Evolutionary conservation across 2,329 filamentous ascomycete species (phyloP).

Genomic region (Helminthosporium solani): DNA sequence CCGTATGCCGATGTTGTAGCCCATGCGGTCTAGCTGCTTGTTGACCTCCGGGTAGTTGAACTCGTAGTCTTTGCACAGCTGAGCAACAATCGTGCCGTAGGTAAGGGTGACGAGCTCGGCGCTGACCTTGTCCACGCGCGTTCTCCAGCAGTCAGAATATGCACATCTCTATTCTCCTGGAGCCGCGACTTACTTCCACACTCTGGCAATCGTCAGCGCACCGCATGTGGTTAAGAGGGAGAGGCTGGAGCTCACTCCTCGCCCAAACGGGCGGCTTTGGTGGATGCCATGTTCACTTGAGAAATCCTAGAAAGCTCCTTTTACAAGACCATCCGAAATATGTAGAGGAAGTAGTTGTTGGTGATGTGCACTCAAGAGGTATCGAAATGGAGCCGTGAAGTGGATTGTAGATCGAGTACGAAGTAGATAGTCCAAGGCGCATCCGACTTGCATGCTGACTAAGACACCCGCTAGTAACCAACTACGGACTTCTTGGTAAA

Average conservation of each 20-base stretch:
- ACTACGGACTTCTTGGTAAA: no score
- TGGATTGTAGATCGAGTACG: constrained; percentile 6
- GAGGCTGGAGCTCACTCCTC: constrained; percentile 64
- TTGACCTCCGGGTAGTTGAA: constrained; percentile 94
- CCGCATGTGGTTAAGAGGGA: constrained; percentile 24
- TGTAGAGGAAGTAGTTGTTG: not conserved
- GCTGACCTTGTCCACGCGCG: constrained; percentile 95
- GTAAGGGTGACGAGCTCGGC: constrained; percentile 95
- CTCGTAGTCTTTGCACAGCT: constrained; percentile 95
- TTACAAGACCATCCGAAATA: not conserved
- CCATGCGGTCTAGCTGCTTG: constrained; percentile 98
- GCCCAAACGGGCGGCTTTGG: constrained; percentile 68
- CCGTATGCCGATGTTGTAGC: constrained; percentile 94
- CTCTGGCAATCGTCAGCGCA: constrained; percentile 55
- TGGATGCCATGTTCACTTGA: constrained; percentile 51
- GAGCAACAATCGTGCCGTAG: constrained; percentile 95
- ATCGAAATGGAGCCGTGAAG: constrained; percentile 19
- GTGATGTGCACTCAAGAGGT: not conserved
- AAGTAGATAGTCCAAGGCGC: constrained; percentile 5
- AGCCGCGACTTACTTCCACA: constrained; percentile 77
- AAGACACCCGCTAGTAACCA: no score
- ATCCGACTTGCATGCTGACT: constrained; percentile 5
- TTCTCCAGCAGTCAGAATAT: constrained; percentile 58
- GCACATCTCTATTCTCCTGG: constrained; percentile 1
- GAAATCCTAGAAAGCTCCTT: no score